These are phyloP conservation scores for Pseudohyphozyma bogoriensis DNA, from an alignment of 768 basidiomycete species.

Conservation along the genomic window DNA sequence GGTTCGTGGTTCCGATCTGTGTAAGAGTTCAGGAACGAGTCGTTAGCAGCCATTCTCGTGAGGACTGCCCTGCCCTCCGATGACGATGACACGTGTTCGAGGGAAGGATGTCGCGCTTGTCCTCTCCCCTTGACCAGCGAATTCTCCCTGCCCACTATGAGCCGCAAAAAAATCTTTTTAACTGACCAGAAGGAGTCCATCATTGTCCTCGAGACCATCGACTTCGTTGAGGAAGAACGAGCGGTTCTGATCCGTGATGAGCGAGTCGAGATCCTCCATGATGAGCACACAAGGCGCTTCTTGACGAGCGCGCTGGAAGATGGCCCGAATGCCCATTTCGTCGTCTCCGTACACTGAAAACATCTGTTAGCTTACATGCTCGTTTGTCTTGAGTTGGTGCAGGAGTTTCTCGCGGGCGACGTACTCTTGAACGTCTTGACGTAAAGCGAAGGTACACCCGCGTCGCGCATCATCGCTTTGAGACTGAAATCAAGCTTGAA, in stretches of 20 bases:
- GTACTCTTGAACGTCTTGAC: slow-evolving; percentile 58
- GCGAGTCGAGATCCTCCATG: slow-evolving; percentile 62
- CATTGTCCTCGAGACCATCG: slow-evolving; percentile 68
- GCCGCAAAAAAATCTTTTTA: too few relatives aligned
- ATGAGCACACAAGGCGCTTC: slow-evolving; percentile 44
- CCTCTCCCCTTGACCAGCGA: too few relatives aligned
- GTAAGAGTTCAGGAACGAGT: not conserved
- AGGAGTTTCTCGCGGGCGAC: slow-evolving; percentile 7
- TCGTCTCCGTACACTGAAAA: slow-evolving; percentile 47
- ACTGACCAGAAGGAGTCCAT: slow-evolving; percentile 65
- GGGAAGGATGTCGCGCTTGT: too few relatives aligned
- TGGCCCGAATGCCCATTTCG: slow-evolving; percentile 47
- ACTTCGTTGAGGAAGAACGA: slow-evolving; percentile 78
- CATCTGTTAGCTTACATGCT: too few relatives aligned
- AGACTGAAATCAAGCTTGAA: too few relatives aligned
- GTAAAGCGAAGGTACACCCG: slow-evolving; percentile 62
- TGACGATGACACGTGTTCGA: too few relatives aligned
- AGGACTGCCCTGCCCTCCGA: too few relatives aligned
- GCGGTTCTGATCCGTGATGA: slow-evolving; percentile 65
- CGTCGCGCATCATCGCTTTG: slow-evolving; percentile 69
- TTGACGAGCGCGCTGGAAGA: slow-evolving; percentile 63
- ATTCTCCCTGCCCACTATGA: too few relatives aligned
- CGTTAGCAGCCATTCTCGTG: not conserved
- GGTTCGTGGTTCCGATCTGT: slow-evolving; percentile 51
- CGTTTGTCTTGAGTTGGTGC: too few relatives aligned